These are phyloP conservation scores for Plasmodium vinckei DNA, from an alignment of 169 alveolate species.

Conservation along the genomic window DNA sequence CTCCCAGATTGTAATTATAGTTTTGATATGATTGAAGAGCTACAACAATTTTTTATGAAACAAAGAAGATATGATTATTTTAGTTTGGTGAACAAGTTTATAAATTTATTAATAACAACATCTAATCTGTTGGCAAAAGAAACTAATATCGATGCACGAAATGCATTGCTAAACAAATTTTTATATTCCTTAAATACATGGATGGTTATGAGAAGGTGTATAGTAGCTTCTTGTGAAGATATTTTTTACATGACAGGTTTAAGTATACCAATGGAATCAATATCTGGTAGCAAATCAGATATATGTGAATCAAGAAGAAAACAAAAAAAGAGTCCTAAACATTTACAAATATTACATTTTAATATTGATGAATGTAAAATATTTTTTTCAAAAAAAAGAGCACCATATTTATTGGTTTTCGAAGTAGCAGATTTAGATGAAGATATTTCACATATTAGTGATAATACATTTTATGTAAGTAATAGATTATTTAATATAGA, in stretches of 20 bases:
- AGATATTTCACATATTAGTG: constrained; percentile 77
- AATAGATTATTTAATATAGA: background rate
- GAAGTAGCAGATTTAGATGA: constrained; percentile 93
- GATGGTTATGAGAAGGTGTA: constrained; percentile 86
- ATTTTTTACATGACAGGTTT: constrained; percentile 86
- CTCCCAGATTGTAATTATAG: constrained; percentile 77
- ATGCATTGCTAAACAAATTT: constrained; percentile 74
- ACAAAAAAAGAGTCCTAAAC: constrained; percentile 12
- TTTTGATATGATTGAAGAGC: constrained; percentile 83
- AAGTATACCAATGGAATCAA: constrained; percentile 82
- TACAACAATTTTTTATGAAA: constrained; percentile 88
- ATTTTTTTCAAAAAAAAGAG: constrained; percentile 89
- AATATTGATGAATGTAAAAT: constrained; percentile 87
- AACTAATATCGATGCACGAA: constrained; percentile 82
- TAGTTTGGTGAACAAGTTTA: constrained; percentile 88
- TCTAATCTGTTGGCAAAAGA: constrained; percentile 82
- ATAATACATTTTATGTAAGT: constrained; percentile 37
- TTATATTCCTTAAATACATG: constrained; percentile 86
- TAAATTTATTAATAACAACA: constrained; percentile 82
- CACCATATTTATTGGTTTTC: constrained; percentile 89
- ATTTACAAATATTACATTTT: constrained; percentile 86
- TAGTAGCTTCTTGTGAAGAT: constrained; percentile 87
- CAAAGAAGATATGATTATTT: constrained; percentile 91
- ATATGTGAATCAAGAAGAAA: background rate
- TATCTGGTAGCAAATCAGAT: constrained; percentile 23